Percentiles rank a stretch among this genome's conserved stretches.
Conservation (phyloP, 2,329 filamentous ascomycete genomes). For the Fusarium euwallaceae region DNA sequence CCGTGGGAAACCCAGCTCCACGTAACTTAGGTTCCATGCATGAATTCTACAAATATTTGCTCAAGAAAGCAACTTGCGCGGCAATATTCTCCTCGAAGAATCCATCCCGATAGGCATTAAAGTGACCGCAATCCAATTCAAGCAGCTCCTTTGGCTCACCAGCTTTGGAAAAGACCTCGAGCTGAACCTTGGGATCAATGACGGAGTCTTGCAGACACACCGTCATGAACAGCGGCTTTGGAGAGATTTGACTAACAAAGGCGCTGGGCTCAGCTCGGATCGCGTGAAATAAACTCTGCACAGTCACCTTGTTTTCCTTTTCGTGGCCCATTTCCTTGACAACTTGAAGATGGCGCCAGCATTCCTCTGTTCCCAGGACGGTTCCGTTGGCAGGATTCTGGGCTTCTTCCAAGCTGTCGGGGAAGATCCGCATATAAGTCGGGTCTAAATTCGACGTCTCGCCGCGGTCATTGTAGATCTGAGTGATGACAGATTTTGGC, state of each 20-base stretch:
- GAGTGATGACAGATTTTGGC: neutral
- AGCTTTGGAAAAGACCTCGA: neutral
- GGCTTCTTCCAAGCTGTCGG: neutral
- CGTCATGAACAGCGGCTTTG: neutral
- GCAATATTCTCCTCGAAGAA: neutral
- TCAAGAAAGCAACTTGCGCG: neutral
- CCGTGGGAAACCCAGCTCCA: neutral
- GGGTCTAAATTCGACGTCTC: neutral
- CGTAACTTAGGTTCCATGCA: neutral
- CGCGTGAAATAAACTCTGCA: neutral
- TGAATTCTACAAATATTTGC: neutral
- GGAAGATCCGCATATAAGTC: neutral
- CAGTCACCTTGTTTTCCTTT: neutral
- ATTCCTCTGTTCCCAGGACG: neutral
- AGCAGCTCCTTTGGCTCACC: neutral
- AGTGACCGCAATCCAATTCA: neutral
- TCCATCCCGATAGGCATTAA: neutral
- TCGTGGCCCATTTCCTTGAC: neutral
- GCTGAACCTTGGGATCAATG: neutral
- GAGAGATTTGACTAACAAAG: neutral
- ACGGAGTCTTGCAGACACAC: neutral
- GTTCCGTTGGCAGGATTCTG: neutral
- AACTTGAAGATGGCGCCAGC: neutral
- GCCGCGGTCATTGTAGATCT: neutral
- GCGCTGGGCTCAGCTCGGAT: neutral